A percentile compares a stretch with the other conserved stretches of the same genome.
phyloP scores from a whole-genome alignment of 2,329 filamentous ascomycete genomes.

The Aureobasidium sp. region DNA sequence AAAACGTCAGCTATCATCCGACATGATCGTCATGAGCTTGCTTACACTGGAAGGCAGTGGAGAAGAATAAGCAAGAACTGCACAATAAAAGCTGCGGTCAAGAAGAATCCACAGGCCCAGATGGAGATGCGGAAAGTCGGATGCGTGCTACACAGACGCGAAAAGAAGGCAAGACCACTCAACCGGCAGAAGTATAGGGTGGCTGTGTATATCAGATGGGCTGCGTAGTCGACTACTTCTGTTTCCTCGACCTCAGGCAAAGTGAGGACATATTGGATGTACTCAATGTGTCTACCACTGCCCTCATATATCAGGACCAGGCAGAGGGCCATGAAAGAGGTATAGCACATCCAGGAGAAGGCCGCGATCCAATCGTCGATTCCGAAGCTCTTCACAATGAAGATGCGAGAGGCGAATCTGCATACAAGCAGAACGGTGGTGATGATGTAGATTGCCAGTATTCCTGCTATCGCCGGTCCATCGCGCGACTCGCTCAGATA shows the following conservation, averaged over 20 bases:
- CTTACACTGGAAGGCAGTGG: constrained; percentile 39
- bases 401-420: constrained; percentile 28
- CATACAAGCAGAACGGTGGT: constrained; percentile 28
- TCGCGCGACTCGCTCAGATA: constrained; percentile 32
- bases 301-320: constrained; percentile 40
- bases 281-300: constrained; percentile 39
- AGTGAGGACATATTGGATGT: constrained; percentile 40
- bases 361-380: constrained; percentile 32
- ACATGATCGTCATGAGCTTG: neutral
- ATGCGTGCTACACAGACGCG: constrained; percentile 36
- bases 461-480: constrained; percentile 30
- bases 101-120: constrained; percentile 23
- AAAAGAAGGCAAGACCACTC: constrained; percentile 45
- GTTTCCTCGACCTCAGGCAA: constrained; percentile 33
- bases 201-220: constrained; percentile 45
- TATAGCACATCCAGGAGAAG: constrained; percentile 22
- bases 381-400: constrained; percentile 31
- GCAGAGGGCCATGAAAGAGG: constrained; percentile 36
- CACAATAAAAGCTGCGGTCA: constrained; percentile 37
- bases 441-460: constrained; percentile 30
- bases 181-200: constrained; percentile 42
- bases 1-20: neutral
- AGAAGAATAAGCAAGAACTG: constrained; percentile 44
- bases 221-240: constrained; percentile 41
- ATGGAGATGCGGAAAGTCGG: constrained; percentile 29